Conservation (phyloP, 441 rosid species). For the Bocquillonia castaneifolia region DNA sequence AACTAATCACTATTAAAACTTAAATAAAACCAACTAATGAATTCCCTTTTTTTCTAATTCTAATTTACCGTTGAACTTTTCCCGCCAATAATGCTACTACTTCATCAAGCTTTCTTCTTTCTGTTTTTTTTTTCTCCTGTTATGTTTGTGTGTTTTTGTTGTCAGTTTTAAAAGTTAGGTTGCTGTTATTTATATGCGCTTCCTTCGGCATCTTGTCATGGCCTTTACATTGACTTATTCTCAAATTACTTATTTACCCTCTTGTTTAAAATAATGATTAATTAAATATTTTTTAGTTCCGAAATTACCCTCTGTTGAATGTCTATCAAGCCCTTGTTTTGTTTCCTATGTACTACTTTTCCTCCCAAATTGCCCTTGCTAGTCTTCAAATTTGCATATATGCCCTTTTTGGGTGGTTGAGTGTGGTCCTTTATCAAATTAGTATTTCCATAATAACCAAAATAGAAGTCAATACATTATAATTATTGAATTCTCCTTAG, state of each 20-base stretch:
- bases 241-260: constrained; percentile 2
- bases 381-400: not conserved
- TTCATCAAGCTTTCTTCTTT: not conserved
- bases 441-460: not conserved
- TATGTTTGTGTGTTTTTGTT: too few species aligned
- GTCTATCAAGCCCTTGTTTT: not conserved
- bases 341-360: not conserved
- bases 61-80: constrained; percentile 7
- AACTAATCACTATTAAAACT: too few species aligned
- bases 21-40: not conserved
- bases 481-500: not conserved
- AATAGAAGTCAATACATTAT: too few species aligned
- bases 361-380: not conserved
- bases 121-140: not conserved
- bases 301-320: constrained; percentile 1
- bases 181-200: not conserved
- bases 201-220: not conserved
- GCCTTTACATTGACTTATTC: rapidly evolving
- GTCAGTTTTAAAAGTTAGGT: too few species aligned
- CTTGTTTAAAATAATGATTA: not conserved
- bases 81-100: constrained; percentile 20
- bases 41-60: not conserved
- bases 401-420: not conserved
- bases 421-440: not conserved
- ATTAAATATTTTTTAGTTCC: not conserved